phyloP scores from a whole-genome alignment of 176 grass and related monocot genomes.

The Oryza coarctata region DNA sequence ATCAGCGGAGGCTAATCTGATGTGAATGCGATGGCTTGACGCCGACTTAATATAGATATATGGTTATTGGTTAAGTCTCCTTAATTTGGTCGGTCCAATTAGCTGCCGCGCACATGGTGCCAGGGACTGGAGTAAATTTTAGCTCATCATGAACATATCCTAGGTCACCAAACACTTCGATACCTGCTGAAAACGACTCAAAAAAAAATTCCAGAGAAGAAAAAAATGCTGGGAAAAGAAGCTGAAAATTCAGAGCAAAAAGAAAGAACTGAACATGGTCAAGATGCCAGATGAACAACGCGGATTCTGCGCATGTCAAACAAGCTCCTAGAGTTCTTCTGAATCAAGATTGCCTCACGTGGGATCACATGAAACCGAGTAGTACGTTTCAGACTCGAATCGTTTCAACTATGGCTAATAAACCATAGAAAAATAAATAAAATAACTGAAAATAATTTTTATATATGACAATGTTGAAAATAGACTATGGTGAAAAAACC shows the following conservation, averaged over 20 bases:
- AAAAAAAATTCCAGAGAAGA: neutral
- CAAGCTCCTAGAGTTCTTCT: neutral
- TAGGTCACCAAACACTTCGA: neutral
- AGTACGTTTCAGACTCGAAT: neutral
- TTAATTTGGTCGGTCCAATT: conserved; percentile 35
- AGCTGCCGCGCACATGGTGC: conserved; percentile 24
- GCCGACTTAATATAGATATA: neutral
- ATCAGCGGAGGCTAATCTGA: conserved; percentile 6
- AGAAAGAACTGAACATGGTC: conserved; percentile 12
- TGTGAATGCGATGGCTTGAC: conserved; percentile 5
- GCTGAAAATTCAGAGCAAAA: neutral
- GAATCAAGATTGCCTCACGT: conserved; percentile 37
- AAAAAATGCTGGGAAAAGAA: neutral
- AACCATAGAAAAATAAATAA: no score
- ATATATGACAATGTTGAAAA: no score
- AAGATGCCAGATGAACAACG: neutral
- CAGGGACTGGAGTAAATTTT: neutral
- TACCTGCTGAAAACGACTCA: neutral
- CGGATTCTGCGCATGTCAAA: conserved; percentile 16
- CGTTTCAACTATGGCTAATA: no score
- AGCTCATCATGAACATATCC: neutral
- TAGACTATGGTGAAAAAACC: no score
- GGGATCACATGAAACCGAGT: conserved; percentile 25
- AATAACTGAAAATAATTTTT: no score
- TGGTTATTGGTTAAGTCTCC: neutral